Evolutionary conservation across 2,329 filamentous ascomycete genomes (phyloP).

Genomic region (Ampelomyces quisqualis): DNA sequence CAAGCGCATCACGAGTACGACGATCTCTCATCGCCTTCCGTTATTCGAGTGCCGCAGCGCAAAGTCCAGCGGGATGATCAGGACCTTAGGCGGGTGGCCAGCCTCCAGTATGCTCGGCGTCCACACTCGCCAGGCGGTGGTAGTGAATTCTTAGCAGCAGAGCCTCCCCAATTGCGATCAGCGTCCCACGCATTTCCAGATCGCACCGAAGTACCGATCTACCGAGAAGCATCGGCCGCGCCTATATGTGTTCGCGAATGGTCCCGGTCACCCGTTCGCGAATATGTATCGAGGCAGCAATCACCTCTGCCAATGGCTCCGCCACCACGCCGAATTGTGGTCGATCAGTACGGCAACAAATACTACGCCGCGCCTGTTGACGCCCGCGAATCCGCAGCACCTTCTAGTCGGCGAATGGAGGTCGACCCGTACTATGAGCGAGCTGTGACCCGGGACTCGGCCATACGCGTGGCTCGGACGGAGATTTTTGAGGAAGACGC

Average conservation of each 20-base stretch:
- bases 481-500: slow-evolving; percentile 50
- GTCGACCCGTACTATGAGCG: slow-evolving; percentile 67
- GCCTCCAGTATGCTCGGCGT: slow-evolving; percentile 50
- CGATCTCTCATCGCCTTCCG: slow-evolving; percentile 43
- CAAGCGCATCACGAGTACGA: slow-evolving; percentile 48
- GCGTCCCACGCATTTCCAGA: slow-evolving; percentile 48
- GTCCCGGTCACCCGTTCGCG: slow-evolving; percentile 44
- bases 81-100: slow-evolving; percentile 51
- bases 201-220: slow-evolving; percentile 38
- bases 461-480: slow-evolving; percentile 52
- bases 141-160: slow-evolving; percentile 44
- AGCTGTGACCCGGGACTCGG: slow-evolving; percentile 54
- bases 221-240: slow-evolving; percentile 42
- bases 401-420: slow-evolving; percentile 52
- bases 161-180: slow-evolving; percentile 42
- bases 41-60: slow-evolving; percentile 43
- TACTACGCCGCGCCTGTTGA: slow-evolving; percentile 62
- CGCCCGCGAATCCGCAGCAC: slow-evolving; percentile 57
- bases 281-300: slow-evolving; percentile 43
- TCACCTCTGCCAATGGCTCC: slow-evolving; percentile 48
- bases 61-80: slow-evolving; percentile 48
- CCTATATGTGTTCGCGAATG: slow-evolving; percentile 46
- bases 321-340: slow-evolving; percentile 65
- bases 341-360: slow-evolving; percentile 81
- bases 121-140: slow-evolving; percentile 44